These are phyloP conservation scores for Amanita subjunquillea DNA, from an alignment of 768 basidiomycete genomes.

Conservation along the genomic window DNA sequence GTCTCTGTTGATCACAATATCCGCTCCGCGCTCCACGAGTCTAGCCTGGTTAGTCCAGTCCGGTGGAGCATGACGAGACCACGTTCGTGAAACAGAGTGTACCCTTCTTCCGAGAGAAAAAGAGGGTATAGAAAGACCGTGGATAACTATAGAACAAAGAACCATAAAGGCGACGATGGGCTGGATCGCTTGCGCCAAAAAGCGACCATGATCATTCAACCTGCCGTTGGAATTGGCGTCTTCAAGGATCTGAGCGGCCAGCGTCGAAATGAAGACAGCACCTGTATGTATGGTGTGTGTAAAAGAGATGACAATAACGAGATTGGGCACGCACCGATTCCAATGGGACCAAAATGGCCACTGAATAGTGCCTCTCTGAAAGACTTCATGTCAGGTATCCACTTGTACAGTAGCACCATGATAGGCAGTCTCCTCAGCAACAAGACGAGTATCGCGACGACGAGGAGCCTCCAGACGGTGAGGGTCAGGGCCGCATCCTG, in stretches of 20 bases:
- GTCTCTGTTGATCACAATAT: slow-evolving; percentile 83
- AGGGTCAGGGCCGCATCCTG: slow-evolving; percentile 54
- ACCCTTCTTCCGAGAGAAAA: slow-evolving; percentile 90
- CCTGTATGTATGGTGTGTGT: slow-evolving; percentile 27
- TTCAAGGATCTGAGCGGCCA: slow-evolving; percentile 55
- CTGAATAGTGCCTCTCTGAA: slow-evolving; percentile 89
- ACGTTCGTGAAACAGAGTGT: slow-evolving; percentile 84
- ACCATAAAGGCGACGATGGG: slow-evolving; percentile 96
- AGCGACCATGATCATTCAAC: slow-evolving; percentile 46
- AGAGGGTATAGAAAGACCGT: slow-evolving; percentile 88
- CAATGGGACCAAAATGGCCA: slow-evolving; percentile 92
- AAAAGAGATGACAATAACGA: background rate
- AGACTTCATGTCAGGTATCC: slow-evolving; percentile 95
- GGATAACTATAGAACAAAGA: slow-evolving; percentile 77
- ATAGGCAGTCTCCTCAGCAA: slow-evolving; percentile 74
- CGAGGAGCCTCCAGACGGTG: slow-evolving; percentile 74
- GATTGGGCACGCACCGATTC: slow-evolving; percentile 40
- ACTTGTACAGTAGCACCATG: slow-evolving; percentile 77
- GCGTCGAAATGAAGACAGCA: slow-evolving; percentile 87
- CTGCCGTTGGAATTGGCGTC: slow-evolving; percentile 19
- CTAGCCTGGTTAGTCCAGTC: slow-evolving; percentile 81
- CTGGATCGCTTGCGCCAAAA: slow-evolving; percentile 69
- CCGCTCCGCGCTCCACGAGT: slow-evolving; percentile 58
- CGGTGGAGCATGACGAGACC: slow-evolving; percentile 66
- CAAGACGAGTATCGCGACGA: slow-evolving; percentile 76